Conservation (phyloP, 2,329 filamentous ascomycete species). For the Cyclaneusma minus region DNA sequence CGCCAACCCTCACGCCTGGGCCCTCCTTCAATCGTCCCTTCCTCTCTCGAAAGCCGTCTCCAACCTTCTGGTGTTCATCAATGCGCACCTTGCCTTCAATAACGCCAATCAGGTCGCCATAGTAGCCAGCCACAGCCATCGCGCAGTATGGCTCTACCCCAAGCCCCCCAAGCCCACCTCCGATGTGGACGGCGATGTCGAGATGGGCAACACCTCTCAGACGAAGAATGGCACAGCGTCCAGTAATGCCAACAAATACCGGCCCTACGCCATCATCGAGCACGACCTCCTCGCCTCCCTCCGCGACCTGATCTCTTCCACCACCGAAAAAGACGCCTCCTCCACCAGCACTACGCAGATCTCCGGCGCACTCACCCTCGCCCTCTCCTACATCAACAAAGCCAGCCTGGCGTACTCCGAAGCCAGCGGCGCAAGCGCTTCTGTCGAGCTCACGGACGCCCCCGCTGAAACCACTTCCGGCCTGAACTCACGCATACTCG, state of each 20-base stretch:
- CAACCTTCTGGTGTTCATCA: constrained; percentile 88
- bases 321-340: constrained; percentile 47
- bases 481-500: constrained; percentile 69
- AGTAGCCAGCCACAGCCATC: constrained; percentile 75
- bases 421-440: constrained; percentile 9
- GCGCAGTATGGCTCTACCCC: constrained; percentile 83
- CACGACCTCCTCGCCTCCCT: constrained; percentile 63
- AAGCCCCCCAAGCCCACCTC: constrained; percentile 20
- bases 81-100: constrained; percentile 88
- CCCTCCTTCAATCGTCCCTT: constrained; percentile 56
- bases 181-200: constrained; percentile 32
- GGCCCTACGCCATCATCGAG: constrained; percentile 80
- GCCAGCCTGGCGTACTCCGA: constrained; percentile 21
- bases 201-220: constrained; percentile 35
- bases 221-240: constrained; percentile 13
- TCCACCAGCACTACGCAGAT: constrained; percentile 67
- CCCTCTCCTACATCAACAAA: constrained; percentile 83
- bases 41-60: constrained; percentile 74
- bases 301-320: constrained; percentile 54
- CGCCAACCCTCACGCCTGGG: constrained; percentile 93
- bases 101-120: constrained; percentile 87
- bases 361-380: constrained; percentile 78
- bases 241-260: constrained; percentile 68
- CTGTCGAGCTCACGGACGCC: constrained; percentile 9
- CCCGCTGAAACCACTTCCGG: constrained; percentile 24